phyloP scores from a whole-genome alignment of 2,329 filamentous ascomycete species.

The Fusarium sororula region DNA sequence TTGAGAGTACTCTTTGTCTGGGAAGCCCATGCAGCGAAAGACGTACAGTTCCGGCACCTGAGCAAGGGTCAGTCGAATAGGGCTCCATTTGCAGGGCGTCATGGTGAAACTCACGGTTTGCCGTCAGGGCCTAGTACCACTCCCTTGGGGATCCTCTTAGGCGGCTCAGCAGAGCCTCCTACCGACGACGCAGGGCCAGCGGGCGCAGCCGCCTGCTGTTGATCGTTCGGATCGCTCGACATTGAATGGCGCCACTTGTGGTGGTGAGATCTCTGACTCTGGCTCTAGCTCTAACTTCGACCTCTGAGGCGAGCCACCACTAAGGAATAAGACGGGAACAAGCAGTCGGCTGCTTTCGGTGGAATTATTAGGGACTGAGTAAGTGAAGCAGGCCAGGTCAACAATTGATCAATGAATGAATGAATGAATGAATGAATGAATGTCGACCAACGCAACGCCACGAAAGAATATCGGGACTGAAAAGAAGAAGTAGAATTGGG shows the following conservation, averaged over 20 bases:
- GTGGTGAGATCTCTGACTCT: constrained; percentile 17
- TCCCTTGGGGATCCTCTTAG: constrained; percentile 72
- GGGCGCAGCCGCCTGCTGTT: constrained; percentile 35
- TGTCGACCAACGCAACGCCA: background rate
- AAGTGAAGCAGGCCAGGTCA: background rate
- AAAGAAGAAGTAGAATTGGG: background rate
- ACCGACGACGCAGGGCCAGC: constrained; percentile 29
- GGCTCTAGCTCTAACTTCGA: background rate
- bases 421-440: background rate
- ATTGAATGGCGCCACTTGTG: constrained; percentile 31
- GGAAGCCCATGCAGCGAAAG: constrained; percentile 59
- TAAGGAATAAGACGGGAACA: constrained; percentile 9
- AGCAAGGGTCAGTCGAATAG: constrained; percentile 22
- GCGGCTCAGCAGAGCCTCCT: constrained; percentile 45
- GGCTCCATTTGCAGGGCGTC: constrained; percentile 14
- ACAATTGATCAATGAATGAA: background rate
- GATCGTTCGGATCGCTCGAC: constrained; percentile 42
- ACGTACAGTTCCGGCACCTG: constrained; percentile 49
- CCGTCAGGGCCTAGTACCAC: constrained; percentile 82
- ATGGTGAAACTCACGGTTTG: constrained; percentile 73
- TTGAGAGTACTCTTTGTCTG: constrained; percentile 57
- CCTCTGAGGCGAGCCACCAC: background rate
- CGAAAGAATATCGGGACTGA: background rate
- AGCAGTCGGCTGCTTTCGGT: constrained; percentile 3
- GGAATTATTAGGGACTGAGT: background rate